Evolutionary conservation across 2,329 filamentous ascomycete genomes (phyloP).

Genomic region (Scytalidium lignicola): DNA sequence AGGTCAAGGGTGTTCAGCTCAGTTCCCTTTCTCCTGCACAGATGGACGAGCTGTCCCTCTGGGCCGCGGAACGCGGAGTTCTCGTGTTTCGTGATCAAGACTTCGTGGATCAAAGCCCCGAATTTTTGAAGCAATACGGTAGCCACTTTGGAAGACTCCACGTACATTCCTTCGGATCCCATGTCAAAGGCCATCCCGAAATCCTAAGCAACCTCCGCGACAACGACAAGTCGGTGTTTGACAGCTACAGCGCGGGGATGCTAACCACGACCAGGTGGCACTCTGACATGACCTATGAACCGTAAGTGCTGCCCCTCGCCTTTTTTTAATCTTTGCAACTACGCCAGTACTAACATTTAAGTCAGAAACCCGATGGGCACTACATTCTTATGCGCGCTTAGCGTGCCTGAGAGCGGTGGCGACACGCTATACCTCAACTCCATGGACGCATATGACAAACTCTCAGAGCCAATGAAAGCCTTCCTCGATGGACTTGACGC

Average conservation of each 20-base stretch:
- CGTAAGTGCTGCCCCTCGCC: slow-evolving; percentile 19
- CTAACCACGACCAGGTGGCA: slow-evolving; percentile 81
- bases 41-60: slow-evolving; percentile 54
- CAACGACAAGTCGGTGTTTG: slow-evolving; percentile 54
- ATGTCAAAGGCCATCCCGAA: slow-evolving; percentile 61
- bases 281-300: slow-evolving; percentile 78
- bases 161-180: slow-evolving; percentile 45
- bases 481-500: slow-evolving; percentile 72
- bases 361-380: slow-evolving; percentile 71
- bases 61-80: slow-evolving; percentile 41
- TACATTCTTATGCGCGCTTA: slow-evolving; percentile 78
- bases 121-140: slow-evolving; percentile 60
- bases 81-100: slow-evolving; percentile 67
- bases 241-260: slow-evolving; percentile 52
- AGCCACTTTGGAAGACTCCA: slow-evolving; percentile 74
- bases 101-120: slow-evolving; percentile 61
- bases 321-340: neutral
- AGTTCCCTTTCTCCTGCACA: slow-evolving; percentile 57
- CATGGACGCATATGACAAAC: slow-evolving; percentile 69
- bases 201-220: slow-evolving; percentile 67
- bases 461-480: slow-evolving; percentile 71
- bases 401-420: slow-evolving; percentile 69
- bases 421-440: slow-evolving; percentile 77
- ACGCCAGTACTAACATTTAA: neutral
- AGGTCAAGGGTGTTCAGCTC: slow-evolving; percentile 33